A percentile compares a stretch with the other conserved stretches of the same genome.
Conservation (phyloP, 2,329 filamentous ascomycete genomes). For the Rhynchosporium secalis region DNA sequence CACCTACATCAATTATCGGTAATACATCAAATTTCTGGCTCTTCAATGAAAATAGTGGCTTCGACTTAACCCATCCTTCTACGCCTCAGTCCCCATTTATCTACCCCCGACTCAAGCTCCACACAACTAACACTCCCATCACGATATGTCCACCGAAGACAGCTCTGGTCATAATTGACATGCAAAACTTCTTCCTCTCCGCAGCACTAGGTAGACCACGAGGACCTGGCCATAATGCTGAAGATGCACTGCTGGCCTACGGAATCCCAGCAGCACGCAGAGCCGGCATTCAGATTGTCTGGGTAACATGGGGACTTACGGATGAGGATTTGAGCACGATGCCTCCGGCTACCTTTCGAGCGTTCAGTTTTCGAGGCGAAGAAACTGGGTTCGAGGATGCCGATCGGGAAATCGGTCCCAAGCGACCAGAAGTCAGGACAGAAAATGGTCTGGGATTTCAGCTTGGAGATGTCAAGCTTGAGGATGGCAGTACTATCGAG, state of each 20-base stretch:
- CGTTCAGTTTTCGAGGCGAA: not conserved
- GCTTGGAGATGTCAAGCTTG: not conserved
- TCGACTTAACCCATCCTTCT: slow-evolving; percentile 12
- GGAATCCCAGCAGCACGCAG: not conserved
- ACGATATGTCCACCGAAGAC: slow-evolving; percentile 2
- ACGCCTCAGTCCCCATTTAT: not conserved
- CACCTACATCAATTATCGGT: not conserved
- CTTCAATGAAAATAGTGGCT: not conserved
- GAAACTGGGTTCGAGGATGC: not conserved
- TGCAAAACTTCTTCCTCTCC: not conserved
- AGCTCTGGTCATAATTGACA: not conserved
- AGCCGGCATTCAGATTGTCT: not conserved
- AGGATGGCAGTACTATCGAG: slow-evolving; percentile 5
- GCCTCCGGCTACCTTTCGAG: not conserved
- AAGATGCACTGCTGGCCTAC: not conserved
- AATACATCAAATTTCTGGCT: slow-evolving; percentile 6
- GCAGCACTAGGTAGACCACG: not conserved
- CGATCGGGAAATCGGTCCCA: not conserved
- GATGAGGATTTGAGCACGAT: not conserved
- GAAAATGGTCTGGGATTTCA: not conserved
- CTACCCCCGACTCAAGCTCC: not conserved
- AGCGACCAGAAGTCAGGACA: not conserved
- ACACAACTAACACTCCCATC: not conserved
- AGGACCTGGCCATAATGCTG: not conserved
- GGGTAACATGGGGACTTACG: not conserved